These are phyloP conservation scores for Cytospora chrysosperma DNA, from an alignment of 2,329 filamentous ascomycete genomes.

Conservation along the genomic window DNA sequence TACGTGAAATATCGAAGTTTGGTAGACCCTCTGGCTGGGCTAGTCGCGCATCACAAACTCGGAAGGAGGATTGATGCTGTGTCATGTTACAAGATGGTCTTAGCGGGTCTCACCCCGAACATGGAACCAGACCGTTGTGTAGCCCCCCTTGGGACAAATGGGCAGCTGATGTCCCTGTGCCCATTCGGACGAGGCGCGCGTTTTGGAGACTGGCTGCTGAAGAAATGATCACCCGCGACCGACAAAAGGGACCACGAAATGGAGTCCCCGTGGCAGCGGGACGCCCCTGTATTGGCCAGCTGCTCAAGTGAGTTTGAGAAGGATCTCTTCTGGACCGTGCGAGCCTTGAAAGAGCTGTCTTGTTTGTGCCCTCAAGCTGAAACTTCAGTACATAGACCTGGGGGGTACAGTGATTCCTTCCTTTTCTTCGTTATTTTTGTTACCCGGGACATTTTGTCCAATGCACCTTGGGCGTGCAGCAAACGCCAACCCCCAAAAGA, in stretches of 20 bases:
- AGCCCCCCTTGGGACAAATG: not conserved
- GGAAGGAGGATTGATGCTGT: constrained; percentile 14
- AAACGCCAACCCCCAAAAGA: not conserved
- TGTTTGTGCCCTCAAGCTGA: too few species aligned
- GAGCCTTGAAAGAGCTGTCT: too few species aligned
- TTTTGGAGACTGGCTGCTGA: not conserved
- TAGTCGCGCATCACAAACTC: constrained; percentile 3
- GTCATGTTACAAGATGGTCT: constrained; percentile 11
- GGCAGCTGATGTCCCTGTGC: too few species aligned
- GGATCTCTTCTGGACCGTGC: not conserved
- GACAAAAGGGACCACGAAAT: not conserved
- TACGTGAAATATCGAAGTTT: constrained; percentile 11
- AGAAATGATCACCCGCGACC: not conserved
- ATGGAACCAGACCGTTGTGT: not conserved
- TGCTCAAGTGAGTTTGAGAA: too few species aligned
- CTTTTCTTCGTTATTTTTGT: too few species aligned
- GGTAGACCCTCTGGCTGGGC: not conserved
- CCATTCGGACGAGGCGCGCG: not conserved
- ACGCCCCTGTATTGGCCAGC: not conserved
- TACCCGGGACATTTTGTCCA: not conserved
- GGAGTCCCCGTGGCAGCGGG: not conserved
- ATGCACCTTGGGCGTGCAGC: too few species aligned
- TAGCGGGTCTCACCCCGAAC: not conserved
- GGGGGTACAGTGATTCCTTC: not conserved
- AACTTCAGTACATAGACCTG: too few species aligned